These are phyloP conservation scores for Brassica incana DNA, from an alignment of 345 rosid genomes.

Conservation along the genomic window DNA sequence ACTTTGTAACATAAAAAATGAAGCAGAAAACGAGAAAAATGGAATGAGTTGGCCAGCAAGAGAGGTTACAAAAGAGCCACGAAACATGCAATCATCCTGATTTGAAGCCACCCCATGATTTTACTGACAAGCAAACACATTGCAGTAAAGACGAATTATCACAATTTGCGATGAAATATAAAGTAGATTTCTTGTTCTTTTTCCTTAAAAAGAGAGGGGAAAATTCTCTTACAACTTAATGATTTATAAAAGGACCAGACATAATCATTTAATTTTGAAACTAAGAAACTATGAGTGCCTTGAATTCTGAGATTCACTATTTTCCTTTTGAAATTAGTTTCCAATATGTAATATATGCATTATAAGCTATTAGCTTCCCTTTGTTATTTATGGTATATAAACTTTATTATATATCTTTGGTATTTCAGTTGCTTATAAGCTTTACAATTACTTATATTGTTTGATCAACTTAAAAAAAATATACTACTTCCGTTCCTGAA, in stretches of 20 bases:
- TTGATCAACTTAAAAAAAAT: neutral
- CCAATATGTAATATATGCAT: no score
- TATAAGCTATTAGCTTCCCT: neutral
- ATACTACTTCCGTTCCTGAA: no score
- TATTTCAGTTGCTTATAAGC: neutral
- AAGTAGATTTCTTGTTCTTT: constrained; percentile 11
- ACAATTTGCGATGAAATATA: constrained; percentile 30
- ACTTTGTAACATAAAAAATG: constrained; percentile 1
- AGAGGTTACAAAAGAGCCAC: constrained; percentile 36
- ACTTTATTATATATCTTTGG: neutral
- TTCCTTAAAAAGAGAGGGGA: neutral
- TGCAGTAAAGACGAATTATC: constrained; percentile 36
- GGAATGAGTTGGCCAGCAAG: constrained; percentile 33
- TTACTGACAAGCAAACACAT: constrained; percentile 43
- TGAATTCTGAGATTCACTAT: constrained; percentile 32
- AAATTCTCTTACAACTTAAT: constrained; percentile 33
- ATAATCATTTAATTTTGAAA: constrained; percentile 37
- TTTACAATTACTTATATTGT: no score
- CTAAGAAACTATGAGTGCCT: constrained; percentile 34
- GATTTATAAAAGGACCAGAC: constrained; percentile 39
- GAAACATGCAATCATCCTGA: constrained; percentile 41
- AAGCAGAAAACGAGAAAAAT: constrained; percentile 9
- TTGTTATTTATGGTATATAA: neutral
- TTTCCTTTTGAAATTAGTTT: constrained; percentile 16
- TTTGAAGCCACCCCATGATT: constrained; percentile 40